These are phyloP conservation scores for Alopecurus myosuroides DNA, from an alignment of 176 grass and related monocot genomes.

Conservation along the genomic window DNA sequence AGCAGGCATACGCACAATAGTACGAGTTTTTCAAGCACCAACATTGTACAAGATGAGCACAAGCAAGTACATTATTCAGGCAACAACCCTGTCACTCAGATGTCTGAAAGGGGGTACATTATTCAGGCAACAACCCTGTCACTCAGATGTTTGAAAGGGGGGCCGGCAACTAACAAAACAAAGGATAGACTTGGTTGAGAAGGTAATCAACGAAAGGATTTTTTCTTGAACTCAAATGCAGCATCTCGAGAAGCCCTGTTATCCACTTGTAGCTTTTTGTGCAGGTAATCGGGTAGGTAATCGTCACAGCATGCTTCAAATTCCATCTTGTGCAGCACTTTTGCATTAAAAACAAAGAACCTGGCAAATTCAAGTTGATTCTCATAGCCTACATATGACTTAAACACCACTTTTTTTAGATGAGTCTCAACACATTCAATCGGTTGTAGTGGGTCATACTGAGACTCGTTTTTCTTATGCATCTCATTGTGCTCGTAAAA, in stretches of 20 bases:
- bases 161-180: not conserved
- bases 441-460: not conserved
- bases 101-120: not conserved
- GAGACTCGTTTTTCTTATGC: not conserved
- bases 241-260: not conserved
- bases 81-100: not conserved
- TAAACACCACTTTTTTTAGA: not conserved
- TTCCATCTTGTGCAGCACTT: not conserved
- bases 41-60: not conserved
- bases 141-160: not conserved
- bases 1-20: not conserved
- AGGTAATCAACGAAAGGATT: not conserved
- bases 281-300: no score
- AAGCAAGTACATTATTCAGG: not conserved
- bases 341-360: not conserved
- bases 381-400: not conserved
- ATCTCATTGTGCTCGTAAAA: not conserved
- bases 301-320: not conserved
- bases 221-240: not conserved
- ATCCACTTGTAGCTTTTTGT: not conserved
- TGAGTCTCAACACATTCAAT: not conserved
- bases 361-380: not conserved
- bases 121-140: not conserved
- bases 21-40: not conserved
- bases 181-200: not conserved